Conservation (phyloP, 73 alveolate genomes). For the Blepharisma japonicum region DNA sequence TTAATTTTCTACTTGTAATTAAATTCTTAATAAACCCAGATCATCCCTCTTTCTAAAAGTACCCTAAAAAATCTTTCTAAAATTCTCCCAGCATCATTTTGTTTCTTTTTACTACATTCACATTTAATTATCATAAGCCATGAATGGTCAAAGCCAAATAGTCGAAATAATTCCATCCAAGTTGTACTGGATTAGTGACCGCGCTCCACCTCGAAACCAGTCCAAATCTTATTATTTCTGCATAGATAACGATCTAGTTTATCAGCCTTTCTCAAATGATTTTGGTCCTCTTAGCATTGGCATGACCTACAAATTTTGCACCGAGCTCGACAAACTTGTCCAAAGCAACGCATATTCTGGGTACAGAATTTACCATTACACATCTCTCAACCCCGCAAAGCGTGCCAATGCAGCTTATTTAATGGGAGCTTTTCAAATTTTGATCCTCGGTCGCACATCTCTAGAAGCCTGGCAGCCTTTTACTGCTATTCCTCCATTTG, state of each 20-base stretch:
- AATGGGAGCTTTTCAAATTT: constrained; percentile 88
- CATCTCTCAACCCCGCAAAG: constrained; percentile 59
- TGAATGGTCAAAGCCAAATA: constrained; percentile 22
- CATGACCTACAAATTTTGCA: constrained; percentile 67
- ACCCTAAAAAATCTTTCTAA: too few relatives aligned
- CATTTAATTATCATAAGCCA: too few relatives aligned
- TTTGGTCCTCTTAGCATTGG: constrained; percentile 82
- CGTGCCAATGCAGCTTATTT: constrained; percentile 82
- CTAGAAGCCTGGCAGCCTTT: constrained; percentile 89
- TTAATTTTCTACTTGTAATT: too few relatives aligned
- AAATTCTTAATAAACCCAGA: too few relatives aligned
- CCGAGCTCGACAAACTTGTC: constrained; percentile 62
- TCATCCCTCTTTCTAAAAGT: too few relatives aligned
- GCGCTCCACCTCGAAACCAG: constrained; percentile 74
- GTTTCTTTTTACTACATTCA: too few relatives aligned
- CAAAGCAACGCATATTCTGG: constrained; percentile 38
- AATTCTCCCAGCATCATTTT: too few relatives aligned
- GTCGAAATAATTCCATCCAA: constrained; percentile 49
- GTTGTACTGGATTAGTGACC: constrained; percentile 85
- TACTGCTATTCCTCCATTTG: constrained; percentile 59
- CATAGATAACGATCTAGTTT: constrained; percentile 83
- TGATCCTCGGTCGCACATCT: constrained; percentile 66
- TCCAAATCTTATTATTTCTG: constrained; percentile 89
- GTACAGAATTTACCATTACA: constrained; percentile 72
- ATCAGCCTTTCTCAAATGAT: constrained; percentile 79